Evolutionary conservation across 1,284 basidiomycete genomes (phyloP).

Genomic region (Cystobasidium pallidum): DNA sequence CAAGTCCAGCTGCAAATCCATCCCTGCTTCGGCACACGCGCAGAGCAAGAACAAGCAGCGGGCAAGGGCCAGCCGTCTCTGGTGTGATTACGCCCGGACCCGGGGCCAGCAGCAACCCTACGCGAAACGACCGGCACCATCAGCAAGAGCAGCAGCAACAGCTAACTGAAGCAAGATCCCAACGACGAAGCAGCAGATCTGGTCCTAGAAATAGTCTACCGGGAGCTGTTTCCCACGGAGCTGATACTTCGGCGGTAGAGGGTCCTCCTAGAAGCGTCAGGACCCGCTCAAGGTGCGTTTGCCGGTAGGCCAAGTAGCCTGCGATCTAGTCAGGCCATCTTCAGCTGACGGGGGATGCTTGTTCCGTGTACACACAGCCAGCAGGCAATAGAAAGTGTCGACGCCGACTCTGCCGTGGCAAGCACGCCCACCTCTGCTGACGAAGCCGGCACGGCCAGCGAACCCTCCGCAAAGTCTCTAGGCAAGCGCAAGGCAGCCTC

Average conservation of each 20-base stretch:
- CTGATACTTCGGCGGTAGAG: background rate
- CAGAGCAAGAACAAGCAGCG: constrained; percentile 1
- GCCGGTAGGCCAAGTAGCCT: background rate
- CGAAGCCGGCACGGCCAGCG: background rate
- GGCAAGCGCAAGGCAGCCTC: constrained; percentile 52
- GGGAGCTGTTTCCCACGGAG: background rate
- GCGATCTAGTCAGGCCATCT: background rate
- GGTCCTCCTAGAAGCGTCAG: background rate
- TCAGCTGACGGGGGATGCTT: background rate
- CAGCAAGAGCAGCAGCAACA: constrained; percentile 11
- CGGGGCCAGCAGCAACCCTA: constrained; percentile 9
- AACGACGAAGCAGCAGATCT: constrained; percentile 10
- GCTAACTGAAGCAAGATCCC: background rate
- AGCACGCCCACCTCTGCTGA: background rate
- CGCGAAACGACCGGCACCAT: background rate
- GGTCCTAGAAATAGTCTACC: background rate
- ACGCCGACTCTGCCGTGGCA: background rate
- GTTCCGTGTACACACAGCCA: background rate
- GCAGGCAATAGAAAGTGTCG: background rate
- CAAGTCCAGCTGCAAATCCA: background rate
- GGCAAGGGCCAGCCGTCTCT: background rate
- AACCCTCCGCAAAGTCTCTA: constrained; percentile 45
- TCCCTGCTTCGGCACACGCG: background rate
- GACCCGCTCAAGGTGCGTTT: constrained; percentile 10
- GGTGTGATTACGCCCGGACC: background rate